Evolutionary conservation across 805 yeast species (phyloP), one percentile per base, ranked within the genome.

Genomic region (Kurtzmaniella cleridarum): DNA sequence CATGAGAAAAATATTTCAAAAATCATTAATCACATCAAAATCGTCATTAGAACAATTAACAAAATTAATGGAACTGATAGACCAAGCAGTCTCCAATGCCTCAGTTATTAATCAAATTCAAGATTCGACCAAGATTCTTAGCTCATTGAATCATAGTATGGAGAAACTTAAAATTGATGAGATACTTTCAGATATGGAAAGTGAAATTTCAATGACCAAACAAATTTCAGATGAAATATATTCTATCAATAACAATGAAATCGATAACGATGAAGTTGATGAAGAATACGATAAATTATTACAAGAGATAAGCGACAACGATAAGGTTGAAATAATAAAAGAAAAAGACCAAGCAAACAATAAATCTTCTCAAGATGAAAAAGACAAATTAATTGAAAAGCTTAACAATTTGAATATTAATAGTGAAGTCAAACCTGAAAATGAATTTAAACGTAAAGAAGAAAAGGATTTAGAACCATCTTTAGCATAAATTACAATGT

Each of bases 11-110:
- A 40, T 41, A 3, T 36, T 50, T 3, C 27, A 29, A 5, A 38
- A 42, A 32, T 52, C 64, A 0, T 44, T 57, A 13, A 50, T 48
- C 2, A 49, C 39, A 20, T 47, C 56, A 0, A 35, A 42, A 2
- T 41, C 24, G 5, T 41, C 56, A 3, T 47, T 48, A 14, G 36
- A 39, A 13, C 60, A 63, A 32, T 45, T 68, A 27, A 39, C 39
- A 1, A 32, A 43, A 12, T 47, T 66, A 2, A 36, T 65, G 26
- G 35, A 45, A 18, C 64, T 63, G 43, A 64, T 68, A 13, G 56
- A 66, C 43, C 67, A 68, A 12, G 64, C 71, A 2, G 50, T 49
- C 23, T 39, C 55, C 13, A 66, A 66, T 41, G 41, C 47, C 1
- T 43, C 46, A 14, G 40, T 64, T 4, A 51, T 49, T 36, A 44